Evolutionary conservation across 192 early-diverging fungal species (phyloP).

Genomic region (Pilobolus umbonatus): DNA sequence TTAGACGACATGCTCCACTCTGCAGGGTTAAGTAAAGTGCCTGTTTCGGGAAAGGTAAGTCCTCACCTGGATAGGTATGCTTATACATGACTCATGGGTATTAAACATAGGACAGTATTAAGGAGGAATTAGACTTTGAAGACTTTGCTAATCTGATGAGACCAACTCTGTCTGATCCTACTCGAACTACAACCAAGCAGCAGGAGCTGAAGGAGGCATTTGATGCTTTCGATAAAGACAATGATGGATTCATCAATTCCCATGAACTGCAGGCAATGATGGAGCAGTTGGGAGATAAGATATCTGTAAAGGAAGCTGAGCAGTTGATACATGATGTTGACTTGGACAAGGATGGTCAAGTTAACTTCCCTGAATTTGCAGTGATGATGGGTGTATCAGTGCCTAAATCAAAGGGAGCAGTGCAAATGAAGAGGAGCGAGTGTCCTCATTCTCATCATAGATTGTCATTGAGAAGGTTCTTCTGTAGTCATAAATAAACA

Average conservation of each 20-base stretch:
- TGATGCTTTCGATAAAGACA: constrained; percentile 32
- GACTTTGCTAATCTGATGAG: constrained; percentile 59
- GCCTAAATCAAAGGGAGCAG: background rate
- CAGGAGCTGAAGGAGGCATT: constrained; percentile 32
- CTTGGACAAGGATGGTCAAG: constrained; percentile 27
- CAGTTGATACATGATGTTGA: constrained; percentile 28
- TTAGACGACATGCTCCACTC: constrained; percentile 29
- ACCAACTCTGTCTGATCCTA: constrained; percentile 20
- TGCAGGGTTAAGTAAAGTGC: constrained; percentile 44
- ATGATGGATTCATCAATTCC: constrained; percentile 24
- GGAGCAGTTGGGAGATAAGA: constrained; percentile 23
- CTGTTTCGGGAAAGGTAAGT: constrained; percentile 56
- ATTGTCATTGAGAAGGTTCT: constrained; percentile 9
- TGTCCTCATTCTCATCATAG: constrained; percentile 12
- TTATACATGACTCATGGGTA: no score
- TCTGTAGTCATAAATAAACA: constrained; percentile 11
- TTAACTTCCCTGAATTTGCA: constrained; percentile 33
- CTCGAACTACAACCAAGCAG: background rate
- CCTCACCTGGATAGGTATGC: no score
- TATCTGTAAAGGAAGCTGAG: constrained; percentile 23
- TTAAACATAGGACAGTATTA: constrained; percentile 52
- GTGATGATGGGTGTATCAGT: constrained; percentile 29
- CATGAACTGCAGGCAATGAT: constrained; percentile 29
- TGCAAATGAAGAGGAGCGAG: background rate
- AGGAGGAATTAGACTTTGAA: constrained; percentile 55